A percentile compares a stretch with the other conserved stretches of the same genome.
Conservation (phyloP, 176 grass and related monocot genomes). For the Thinopyrum elongatum region DNA sequence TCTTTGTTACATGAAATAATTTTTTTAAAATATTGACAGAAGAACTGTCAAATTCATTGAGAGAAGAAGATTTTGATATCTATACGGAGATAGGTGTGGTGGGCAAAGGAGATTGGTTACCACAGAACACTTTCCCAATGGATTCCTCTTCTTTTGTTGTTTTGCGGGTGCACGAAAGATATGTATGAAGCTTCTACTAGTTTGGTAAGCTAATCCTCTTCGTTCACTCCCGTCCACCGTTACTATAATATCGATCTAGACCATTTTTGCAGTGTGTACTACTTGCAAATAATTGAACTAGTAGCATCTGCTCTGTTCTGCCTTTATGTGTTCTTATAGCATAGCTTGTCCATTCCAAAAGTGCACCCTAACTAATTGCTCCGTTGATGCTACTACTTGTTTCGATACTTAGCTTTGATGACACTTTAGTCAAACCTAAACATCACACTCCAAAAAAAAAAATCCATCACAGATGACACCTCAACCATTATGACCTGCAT, state of each 20-base stretch:
- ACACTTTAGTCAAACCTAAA: conserved; percentile 51
- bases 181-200: not conserved
- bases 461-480: conserved; percentile 7
- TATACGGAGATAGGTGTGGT: not conserved
- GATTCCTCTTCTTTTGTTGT: not conserved
- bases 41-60: too few species aligned
- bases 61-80: not conserved
- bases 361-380: not conserved
- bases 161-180: conserved; percentile 1
- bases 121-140: not conserved
- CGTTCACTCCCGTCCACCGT: not conserved
- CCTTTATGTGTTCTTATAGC: conserved; percentile 3
- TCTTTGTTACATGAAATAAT: not conserved
- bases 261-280: conserved; percentile 2
- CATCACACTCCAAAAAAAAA: conserved; percentile 2
- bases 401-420: conserved; percentile 6
- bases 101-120: conserved; percentile 21
- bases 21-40: too few species aligned
- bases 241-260: not conserved
- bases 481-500: not conserved
- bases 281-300: conserved; percentile 35
- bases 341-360: conserved; percentile 9
- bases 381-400: conserved; percentile 11
- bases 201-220: conserved; percentile 41
- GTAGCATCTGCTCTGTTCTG: conserved; percentile 33